Evolutionary conservation across 768 basidiomycete genomes (phyloP).

Genomic region (Suillus luteus): DNA sequence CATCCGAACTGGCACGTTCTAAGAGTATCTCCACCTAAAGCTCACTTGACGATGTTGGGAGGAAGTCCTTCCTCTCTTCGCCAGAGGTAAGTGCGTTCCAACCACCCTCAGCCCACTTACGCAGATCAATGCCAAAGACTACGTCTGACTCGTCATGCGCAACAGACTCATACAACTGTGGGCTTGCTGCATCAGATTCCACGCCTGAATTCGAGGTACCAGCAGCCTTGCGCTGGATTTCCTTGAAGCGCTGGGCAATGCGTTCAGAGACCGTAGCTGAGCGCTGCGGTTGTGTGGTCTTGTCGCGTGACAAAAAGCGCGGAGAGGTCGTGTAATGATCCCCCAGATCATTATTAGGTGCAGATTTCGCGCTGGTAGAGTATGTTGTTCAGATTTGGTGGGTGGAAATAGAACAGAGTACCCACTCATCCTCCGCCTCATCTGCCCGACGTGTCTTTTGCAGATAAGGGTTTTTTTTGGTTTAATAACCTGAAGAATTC

Average conservation of each 20-base stretch:
- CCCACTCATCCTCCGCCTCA: slow-evolving; percentile 93
- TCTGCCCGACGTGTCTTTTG: slow-evolving; percentile 82
- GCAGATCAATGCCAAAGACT: slow-evolving; percentile 88
- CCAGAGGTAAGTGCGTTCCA: slow-evolving; percentile 61
- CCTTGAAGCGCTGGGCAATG: slow-evolving; percentile 79
- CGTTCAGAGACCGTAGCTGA: slow-evolving; percentile 85
- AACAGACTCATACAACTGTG: slow-evolving; percentile 86
- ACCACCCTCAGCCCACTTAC: slow-evolving; percentile 87
- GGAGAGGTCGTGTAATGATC: slow-evolving; percentile 88
- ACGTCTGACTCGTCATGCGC: slow-evolving; percentile 83
- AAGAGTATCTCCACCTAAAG: slow-evolving; percentile 75
- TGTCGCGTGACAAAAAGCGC: slow-evolving; percentile 57
- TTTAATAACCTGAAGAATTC: slow-evolving; percentile 46
- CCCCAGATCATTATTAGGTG: slow-evolving; percentile 60
- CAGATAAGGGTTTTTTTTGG: slow-evolving; percentile 77
- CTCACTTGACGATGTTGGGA: no score
- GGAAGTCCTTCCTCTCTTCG: slow-evolving; percentile 59
- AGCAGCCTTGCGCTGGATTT: slow-evolving; percentile 64
- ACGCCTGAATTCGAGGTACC: slow-evolving; percentile 32
- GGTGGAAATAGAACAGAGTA: slow-evolving; percentile 17
- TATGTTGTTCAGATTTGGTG: slow-evolving; percentile 16
- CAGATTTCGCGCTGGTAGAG: slow-evolving; percentile 75
- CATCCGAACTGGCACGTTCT: no score
- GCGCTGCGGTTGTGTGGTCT: slow-evolving; percentile 56
- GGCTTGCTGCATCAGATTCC: slow-evolving; percentile 29